Conservation (phyloP, 306 rosid species). For the Canavalia ensiformis region DNA sequence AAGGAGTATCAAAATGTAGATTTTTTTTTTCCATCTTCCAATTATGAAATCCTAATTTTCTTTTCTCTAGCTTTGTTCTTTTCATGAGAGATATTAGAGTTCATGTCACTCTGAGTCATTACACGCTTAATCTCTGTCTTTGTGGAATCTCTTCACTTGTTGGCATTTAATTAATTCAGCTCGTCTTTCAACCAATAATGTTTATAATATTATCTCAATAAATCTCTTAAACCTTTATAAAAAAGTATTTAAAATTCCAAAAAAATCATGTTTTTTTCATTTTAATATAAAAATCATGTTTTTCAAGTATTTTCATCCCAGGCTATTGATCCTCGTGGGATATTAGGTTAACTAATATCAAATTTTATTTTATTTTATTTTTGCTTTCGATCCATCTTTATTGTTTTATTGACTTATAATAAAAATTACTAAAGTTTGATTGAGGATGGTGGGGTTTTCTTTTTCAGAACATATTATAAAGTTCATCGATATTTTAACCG, state of each 20-base stretch:
- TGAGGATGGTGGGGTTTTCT: not conserved
- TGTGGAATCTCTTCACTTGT: not conserved
- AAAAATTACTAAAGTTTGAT: not conserved
- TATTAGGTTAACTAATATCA: too few species aligned
- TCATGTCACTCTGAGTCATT: too few species aligned
- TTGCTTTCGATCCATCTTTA: not conserved
- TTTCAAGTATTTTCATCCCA: too few species aligned
- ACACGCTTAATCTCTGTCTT: too few species aligned
- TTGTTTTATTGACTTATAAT: not conserved
- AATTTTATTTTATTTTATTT: not conserved
- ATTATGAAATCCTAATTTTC: too few species aligned
- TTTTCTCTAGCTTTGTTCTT: too few species aligned
- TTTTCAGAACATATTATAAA: not conserved
- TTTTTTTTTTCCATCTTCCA: too few species aligned
- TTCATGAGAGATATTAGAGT: too few species aligned
- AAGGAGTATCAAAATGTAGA: too few species aligned
- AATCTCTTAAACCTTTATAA: not conserved
- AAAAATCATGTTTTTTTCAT: not conserved
- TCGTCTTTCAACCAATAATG: not conserved
- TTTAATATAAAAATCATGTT: too few species aligned
- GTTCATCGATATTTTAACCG: not conserved
- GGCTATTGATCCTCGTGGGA: too few species aligned
- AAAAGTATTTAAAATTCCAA: not conserved
- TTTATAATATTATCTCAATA: not conserved
- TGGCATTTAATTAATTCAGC: not conserved